Evolutionary conservation across 2,329 filamentous ascomycete species (phyloP).

Genomic region (Calonectria honghensis): DNA sequence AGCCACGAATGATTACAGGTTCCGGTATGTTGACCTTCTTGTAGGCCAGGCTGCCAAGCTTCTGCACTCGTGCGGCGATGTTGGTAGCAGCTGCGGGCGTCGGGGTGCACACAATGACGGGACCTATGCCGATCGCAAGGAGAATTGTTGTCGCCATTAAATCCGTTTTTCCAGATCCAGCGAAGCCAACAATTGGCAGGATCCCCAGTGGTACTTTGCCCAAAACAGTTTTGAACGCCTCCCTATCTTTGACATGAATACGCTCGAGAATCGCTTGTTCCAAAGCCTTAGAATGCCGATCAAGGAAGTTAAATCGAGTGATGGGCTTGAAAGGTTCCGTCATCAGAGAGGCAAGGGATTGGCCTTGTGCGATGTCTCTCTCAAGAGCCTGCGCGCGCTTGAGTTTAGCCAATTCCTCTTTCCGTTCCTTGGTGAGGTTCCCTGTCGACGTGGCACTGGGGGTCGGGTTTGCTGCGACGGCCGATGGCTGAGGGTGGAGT

Average conservation of each 20-base stretch:
- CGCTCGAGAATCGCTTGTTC: neutral
- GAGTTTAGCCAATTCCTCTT: neutral
- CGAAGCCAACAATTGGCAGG: neutral
- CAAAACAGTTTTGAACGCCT: neutral
- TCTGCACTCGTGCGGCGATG: neutral
- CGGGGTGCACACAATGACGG: neutral
- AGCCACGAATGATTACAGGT: neutral
- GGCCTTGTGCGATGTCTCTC: neutral
- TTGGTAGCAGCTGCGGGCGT: neutral
- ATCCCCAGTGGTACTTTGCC: neutral
- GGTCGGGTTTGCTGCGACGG: neutral
- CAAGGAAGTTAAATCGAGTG: neutral
- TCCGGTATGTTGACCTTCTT: neutral
- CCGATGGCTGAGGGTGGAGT: neutral
- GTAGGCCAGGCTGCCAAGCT: neutral
- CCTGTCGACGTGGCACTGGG: neutral
- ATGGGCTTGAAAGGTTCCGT: neutral
- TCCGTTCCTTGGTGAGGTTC: neutral
- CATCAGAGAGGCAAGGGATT: neutral
- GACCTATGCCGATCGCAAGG: neutral
- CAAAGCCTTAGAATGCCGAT: neutral
- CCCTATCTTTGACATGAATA: neutral
- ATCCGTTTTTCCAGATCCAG: neutral
- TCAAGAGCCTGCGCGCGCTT: neutral
- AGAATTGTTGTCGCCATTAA: slow-evolving; percentile 3